Percentiles rank a stretch among this genome's conserved stretches.
Evolutionary conservation across 2,329 filamentous ascomycete species (phyloP).

Genomic region (Periconia digitata): DNA sequence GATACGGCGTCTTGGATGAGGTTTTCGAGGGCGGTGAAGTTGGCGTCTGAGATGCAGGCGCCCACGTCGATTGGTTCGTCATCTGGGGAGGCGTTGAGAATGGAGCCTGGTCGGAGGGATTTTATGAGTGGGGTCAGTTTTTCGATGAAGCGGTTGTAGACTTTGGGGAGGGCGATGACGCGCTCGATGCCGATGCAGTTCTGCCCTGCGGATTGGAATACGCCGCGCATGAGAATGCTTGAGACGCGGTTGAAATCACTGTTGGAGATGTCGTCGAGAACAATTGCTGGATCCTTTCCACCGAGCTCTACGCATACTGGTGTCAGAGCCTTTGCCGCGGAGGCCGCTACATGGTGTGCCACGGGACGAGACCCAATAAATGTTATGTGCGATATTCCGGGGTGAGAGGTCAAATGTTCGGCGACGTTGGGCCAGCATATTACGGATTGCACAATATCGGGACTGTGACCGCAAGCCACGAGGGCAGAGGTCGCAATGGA

Average conservation of each 20-base stretch:
- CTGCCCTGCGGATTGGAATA: constrained; percentile 93
- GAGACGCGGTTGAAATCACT: constrained; percentile 68
- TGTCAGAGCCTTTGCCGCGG: constrained; percentile 81
- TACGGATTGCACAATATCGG: constrained; percentile 79
- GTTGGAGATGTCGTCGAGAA: constrained; percentile 77
- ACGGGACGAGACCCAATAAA: constrained; percentile 92
- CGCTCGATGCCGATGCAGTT: constrained; percentile 98
- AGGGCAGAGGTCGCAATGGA: constrained; percentile 78
- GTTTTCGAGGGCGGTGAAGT: constrained; percentile 73
- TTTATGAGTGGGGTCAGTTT: constrained; percentile 74
- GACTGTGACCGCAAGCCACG: constrained; percentile 77
- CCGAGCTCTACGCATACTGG: constrained; percentile 90
- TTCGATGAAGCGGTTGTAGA: constrained; percentile 72
- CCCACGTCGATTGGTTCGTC: constrained; percentile 71
- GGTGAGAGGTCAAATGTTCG: constrained; percentile 79
- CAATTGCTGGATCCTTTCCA: constrained; percentile 88
- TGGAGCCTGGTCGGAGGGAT: constrained; percentile 73
- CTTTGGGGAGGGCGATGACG: constrained; percentile 75
- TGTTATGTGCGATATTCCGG: constrained; percentile 81
- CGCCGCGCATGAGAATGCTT: constrained; percentile 84
- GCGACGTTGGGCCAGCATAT: constrained; percentile 87
- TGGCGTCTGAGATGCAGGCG: constrained; percentile 80
- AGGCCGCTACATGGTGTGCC: constrained; percentile 83
- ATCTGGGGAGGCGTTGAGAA: constrained; percentile 50
- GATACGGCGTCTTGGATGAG: constrained; percentile 77